Conservation (phyloP, 2,329 filamentous ascomycete genomes). For the Rhynchosporium secalis region DNA sequence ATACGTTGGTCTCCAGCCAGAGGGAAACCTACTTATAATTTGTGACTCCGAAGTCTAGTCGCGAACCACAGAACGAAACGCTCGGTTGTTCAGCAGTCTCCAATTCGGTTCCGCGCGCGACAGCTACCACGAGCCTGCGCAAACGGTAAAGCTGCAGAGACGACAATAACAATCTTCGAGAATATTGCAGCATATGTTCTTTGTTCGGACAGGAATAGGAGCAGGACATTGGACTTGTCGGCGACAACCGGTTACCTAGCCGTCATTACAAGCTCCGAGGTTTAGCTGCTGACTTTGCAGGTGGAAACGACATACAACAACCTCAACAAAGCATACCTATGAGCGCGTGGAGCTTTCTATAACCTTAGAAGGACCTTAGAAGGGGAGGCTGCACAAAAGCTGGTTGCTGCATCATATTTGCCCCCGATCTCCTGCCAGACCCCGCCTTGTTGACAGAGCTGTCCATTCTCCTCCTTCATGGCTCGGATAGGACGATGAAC, state of each 20-base stretch:
- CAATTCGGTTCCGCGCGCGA: conserved; percentile 4
- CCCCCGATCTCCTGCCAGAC: conserved; percentile 10
- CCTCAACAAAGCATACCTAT: conserved; percentile 7
- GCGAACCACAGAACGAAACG: not conserved
- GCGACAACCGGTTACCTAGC: not conserved
- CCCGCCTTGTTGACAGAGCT: conserved; percentile 14
- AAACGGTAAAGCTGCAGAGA: not conserved
- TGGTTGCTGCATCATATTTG: not conserved
- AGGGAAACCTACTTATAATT: not conserved
- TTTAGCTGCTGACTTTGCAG: conserved; percentile 16
- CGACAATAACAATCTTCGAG: conserved; percentile 1
- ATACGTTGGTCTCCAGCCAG: not conserved
- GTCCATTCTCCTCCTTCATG: conserved; percentile 43
- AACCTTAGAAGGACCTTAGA: conserved; percentile 3
- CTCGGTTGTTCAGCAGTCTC: conserved; percentile 9
- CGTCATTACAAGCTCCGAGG: conserved; percentile 12
- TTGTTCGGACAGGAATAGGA: not conserved
- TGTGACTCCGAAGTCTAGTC: conserved; percentile 8
- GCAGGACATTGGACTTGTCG: not conserved
- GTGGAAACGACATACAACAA: conserved; percentile 9
- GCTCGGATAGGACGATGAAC: conserved; percentile 76
- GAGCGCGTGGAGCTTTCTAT: conserved; percentile 4
- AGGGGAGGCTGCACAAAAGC: not conserved
- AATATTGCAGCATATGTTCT: conserved; percentile 9
- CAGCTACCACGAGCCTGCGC: not conserved